These are phyloP conservation scores for Scedosporium aurantiacum DNA, from an alignment of 2,329 filamentous ascomycete species.

Conservation along the genomic window DNA sequence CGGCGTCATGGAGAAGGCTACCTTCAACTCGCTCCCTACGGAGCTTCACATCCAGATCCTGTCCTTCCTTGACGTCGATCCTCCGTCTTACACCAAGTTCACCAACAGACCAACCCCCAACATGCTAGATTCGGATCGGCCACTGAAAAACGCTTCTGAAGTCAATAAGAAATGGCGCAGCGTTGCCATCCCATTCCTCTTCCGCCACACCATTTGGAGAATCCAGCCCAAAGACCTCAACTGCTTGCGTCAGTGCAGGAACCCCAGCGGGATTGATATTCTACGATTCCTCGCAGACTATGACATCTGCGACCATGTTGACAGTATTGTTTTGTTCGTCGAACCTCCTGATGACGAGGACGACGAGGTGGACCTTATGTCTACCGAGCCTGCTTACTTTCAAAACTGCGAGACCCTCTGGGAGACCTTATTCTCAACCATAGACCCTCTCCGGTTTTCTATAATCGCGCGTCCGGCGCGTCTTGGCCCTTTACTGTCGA, in stretches of 20 bases:
- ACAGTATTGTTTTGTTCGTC: constrained; percentile 28
- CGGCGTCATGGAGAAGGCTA: neutral
- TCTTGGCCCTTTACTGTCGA: constrained; percentile 49
- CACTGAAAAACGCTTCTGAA: constrained; percentile 46
- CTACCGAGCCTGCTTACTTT: constrained; percentile 5
- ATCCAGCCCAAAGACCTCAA: constrained; percentile 20
- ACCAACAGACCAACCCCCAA: neutral
- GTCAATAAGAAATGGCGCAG: constrained; percentile 43
- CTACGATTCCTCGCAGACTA: constrained; percentile 27
- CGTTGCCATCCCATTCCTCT: constrained; percentile 42
- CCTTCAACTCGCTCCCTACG: constrained; percentile 37
- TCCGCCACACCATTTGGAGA: constrained; percentile 39
- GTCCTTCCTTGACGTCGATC: constrained; percentile 32
- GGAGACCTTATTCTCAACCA: constrained; percentile 33
- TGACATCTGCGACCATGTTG: constrained; percentile 26
- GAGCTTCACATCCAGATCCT: constrained; percentile 51
- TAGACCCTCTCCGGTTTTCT: constrained; percentile 43
- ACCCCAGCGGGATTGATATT: constrained; percentile 22
- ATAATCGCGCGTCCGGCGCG: constrained; percentile 51
- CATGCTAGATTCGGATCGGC: constrained; percentile 21
- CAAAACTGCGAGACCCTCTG: constrained; percentile 5
- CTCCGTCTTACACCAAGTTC: constrained; percentile 21
- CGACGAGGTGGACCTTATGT: neutral
- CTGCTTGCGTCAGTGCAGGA: constrained; percentile 12
- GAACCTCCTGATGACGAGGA: constrained; percentile 13